phyloP scores from a whole-genome alignment of 208 protist species.

The Borovskyia barvae region DNA sequence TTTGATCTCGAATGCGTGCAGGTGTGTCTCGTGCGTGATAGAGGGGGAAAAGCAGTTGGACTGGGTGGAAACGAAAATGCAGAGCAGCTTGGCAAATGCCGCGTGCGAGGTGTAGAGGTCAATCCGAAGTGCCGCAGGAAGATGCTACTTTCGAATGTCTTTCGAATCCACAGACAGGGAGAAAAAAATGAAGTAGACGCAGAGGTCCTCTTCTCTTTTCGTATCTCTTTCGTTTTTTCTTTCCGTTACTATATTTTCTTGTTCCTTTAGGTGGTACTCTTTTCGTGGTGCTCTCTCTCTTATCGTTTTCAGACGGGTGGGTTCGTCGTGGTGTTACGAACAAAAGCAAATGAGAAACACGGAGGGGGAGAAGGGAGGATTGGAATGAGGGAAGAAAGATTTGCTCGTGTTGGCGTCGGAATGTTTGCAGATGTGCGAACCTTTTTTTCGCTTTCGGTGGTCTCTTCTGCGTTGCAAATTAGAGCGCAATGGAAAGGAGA shows the following conservation, averaged over 20 bases:
- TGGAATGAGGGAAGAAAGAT: neutral
- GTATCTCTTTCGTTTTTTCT: too few relatives aligned
- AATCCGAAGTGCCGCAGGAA: too few relatives aligned
- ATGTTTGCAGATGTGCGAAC: too few relatives aligned
- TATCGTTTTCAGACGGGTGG: constrained; percentile 5
- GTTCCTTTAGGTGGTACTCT: neutral
- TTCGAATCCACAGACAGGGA: neutral
- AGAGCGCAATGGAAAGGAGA: neutral
- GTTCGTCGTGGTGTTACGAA: constrained; percentile 9
- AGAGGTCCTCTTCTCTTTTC: too few relatives aligned
- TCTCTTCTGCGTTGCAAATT: too few relatives aligned
- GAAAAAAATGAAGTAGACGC: neutral
- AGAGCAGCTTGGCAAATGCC: too few relatives aligned
- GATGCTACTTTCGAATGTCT: neutral
- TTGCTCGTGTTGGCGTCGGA: neutral
- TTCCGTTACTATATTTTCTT: too few relatives aligned
- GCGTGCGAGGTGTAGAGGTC: too few relatives aligned
- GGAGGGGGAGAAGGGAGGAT: neutral
- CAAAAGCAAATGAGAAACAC: constrained; percentile 7
- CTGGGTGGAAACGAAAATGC: too few relatives aligned
- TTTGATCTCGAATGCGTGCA: neutral
- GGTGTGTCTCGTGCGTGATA: neutral
- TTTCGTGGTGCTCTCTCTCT: constrained; percentile 8
- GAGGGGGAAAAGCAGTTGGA: too few relatives aligned
- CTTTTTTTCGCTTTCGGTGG: too few relatives aligned